Conservation (phyloP, 495 filamentous ascomycete genomes). For the Chaetomium fimeti region DNA sequence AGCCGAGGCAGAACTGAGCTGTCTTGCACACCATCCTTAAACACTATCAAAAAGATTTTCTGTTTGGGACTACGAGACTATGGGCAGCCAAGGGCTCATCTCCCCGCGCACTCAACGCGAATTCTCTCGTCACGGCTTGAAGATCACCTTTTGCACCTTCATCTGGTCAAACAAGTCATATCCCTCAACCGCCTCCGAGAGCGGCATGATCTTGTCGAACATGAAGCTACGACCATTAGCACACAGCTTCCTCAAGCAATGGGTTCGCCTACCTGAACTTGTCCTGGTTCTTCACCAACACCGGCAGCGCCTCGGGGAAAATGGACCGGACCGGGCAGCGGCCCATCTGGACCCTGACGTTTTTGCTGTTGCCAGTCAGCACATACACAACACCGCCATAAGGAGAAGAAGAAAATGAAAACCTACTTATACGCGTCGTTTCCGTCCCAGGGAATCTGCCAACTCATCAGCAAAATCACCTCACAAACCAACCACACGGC, state of each 20-base stretch:
- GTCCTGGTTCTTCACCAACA: conserved; percentile 80
- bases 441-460: conserved; percentile 78
- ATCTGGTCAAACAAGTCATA: conserved; percentile 91
- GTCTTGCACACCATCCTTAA: not conserved
- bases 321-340: conserved; percentile 88
- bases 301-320: conserved; percentile 71
- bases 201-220: conserved; percentile 89
- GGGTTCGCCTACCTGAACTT: conserved; percentile 60
- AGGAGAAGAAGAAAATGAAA: not conserved
- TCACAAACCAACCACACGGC: not conserved
- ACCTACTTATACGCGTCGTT: conserved; percentile 71
- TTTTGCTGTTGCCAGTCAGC: conserved; percentile 56
- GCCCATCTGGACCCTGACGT: conserved; percentile 88
- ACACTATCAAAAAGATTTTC: not conserved
- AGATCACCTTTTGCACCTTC: conserved; percentile 86
- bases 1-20: conserved; percentile 84
- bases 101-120: not conserved
- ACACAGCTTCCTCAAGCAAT: not conserved
- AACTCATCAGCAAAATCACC: conserved; percentile 21
- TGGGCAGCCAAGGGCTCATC: not conserved
- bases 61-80: not conserved
- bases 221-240: conserved; percentile 66
- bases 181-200: conserved; percentile 77
- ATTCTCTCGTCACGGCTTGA: conserved; percentile 38
- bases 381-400: not conserved